phyloP scores from a whole-genome alignment of 345 rosid species.

The Lumnitzera littorea region DNA sequence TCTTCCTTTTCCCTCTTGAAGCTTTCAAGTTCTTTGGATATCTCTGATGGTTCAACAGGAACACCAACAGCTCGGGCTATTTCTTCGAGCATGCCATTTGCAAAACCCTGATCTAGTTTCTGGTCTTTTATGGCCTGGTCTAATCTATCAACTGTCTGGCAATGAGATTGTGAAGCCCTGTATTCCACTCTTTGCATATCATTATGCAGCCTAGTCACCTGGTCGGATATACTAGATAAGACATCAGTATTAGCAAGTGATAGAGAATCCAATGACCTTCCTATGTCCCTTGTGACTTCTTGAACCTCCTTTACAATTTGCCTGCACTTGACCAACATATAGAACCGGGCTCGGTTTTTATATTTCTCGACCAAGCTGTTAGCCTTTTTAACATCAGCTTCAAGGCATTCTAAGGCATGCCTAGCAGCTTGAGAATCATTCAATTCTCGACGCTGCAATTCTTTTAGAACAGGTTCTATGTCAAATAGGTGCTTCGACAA shows the following conservation, averaged over 20 bases:
- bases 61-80: slow-evolving; percentile 66
- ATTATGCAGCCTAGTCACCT: slow-evolving; percentile 48
- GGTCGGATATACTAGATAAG: slow-evolving; percentile 45
- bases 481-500: slow-evolving; percentile 60
- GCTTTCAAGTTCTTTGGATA: slow-evolving; percentile 56
- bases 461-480: slow-evolving; percentile 54
- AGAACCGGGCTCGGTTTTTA: slow-evolving; percentile 48
- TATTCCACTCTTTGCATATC: slow-evolving; percentile 68
- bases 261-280: slow-evolving; percentile 49
- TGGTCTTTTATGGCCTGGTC: slow-evolving; percentile 50
- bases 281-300: slow-evolving; percentile 57
- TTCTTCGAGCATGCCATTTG: slow-evolving; percentile 55
- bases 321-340: slow-evolving; percentile 47
- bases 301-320: slow-evolving; percentile 53
- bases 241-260: slow-evolving; percentile 50
- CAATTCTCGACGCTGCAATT: slow-evolving; percentile 42
- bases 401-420: slow-evolving; percentile 42
- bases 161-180: slow-evolving; percentile 47
- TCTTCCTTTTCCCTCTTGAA: slow-evolving; percentile 60
- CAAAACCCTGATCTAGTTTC: slow-evolving; percentile 55
- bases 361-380: slow-evolving; percentile 51
- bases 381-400: slow-evolving; percentile 58
- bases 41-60: slow-evolving; percentile 59
- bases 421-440: slow-evolving; percentile 55
- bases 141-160: slow-evolving; percentile 47